phyloP scores from a whole-genome alignment of 257 asterid species.

The Solanum paucissectum region DNA sequence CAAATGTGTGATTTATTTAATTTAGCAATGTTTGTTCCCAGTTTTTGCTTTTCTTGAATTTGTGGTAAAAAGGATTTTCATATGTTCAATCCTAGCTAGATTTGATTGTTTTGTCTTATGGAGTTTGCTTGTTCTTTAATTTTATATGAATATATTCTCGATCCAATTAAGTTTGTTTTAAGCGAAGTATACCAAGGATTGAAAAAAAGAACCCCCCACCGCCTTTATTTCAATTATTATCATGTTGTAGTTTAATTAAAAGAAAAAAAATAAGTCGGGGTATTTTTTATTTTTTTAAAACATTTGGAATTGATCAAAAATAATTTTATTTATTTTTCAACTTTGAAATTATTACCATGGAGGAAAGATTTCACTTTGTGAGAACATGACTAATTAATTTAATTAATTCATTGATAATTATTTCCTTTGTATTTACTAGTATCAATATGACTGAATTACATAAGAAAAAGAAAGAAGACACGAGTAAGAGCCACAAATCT shows the following conservation, averaged over 20 bases:
- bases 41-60: not conserved
- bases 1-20: too few species aligned
- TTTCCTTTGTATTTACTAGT: not conserved
- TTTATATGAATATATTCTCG: not conserved
- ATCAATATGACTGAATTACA: not conserved
- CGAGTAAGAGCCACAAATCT: not conserved
- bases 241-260: not conserved
- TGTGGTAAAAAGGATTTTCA: not conserved
- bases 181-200: not conserved
- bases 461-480: not conserved
- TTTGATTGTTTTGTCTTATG: not conserved
- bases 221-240: not conserved
- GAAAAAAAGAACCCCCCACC: not conserved
- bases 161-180: not conserved
- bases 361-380: not conserved
- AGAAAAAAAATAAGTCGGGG: not conserved
- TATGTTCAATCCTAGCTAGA: not conserved
- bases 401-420: not conserved
- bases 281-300: not conserved
- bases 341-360: not conserved
- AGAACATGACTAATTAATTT: not conserved
- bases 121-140: not conserved
- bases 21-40: not conserved
- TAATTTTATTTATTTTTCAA: not conserved
- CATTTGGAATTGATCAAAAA: not conserved